These are phyloP conservation scores for Nitzschia palea DNA, from an alignment of 108 stramenopile species.

Conservation along the genomic window DNA sequence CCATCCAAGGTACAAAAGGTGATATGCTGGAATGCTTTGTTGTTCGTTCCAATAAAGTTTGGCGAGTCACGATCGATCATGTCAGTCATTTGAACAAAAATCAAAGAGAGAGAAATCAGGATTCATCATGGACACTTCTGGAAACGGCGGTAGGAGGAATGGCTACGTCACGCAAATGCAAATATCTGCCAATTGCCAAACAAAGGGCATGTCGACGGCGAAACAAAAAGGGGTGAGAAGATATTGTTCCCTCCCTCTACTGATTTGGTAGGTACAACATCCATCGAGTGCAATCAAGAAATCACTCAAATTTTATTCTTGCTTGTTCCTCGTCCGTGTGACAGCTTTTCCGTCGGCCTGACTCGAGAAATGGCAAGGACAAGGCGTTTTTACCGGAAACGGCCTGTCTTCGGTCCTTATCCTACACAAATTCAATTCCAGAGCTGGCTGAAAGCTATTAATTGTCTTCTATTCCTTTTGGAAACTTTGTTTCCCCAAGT, in stretches of 20 bases:
- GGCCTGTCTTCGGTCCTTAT: no score
- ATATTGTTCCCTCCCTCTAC: background rate
- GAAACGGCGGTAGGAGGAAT: slow-evolving; percentile 33
- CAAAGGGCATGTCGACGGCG: no score
- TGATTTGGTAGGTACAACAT: background rate
- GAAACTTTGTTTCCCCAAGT: no score
- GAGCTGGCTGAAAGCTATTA: no score
- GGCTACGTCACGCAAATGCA: slow-evolving; percentile 24
- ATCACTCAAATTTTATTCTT: slow-evolving; percentile 28
- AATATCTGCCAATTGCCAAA: slow-evolving; percentile 1
- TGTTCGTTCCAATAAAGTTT: slow-evolving; percentile 27
- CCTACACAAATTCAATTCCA: no score
- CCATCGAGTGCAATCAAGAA: slow-evolving; percentile 35
- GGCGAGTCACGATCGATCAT: slow-evolving; percentile 24
- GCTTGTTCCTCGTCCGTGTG: slow-evolving; percentile 21
- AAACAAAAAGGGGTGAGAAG: background rate
- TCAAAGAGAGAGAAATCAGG: slow-evolving; percentile 12
- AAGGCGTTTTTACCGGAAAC: no score
- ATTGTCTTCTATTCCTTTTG: no score
- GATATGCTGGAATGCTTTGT: slow-evolving; percentile 23
- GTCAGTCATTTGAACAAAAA: slow-evolving; percentile 29
- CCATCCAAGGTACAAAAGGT: slow-evolving; percentile 23
- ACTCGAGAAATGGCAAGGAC: no score
- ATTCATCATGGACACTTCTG: slow-evolving; percentile 22
- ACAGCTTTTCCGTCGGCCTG: no score